Evolutionary conservation across 257 asterid species (phyloP), one percentile per base, ranked within the genome.

Genomic region (Solanum megistacrolobum): DNA sequence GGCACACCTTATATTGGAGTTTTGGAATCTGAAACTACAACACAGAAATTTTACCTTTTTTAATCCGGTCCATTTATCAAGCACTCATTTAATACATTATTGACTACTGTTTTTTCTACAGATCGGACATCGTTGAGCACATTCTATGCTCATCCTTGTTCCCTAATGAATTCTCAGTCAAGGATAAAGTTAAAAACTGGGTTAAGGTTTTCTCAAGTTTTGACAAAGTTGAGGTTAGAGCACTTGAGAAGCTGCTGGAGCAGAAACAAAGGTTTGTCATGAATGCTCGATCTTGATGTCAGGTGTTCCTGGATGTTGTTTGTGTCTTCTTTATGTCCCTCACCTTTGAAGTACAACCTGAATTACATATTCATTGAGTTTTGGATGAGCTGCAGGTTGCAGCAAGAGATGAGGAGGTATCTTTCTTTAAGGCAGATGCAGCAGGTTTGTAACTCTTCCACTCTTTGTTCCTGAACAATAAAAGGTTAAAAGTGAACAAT

Each of bases 211-310:
- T 96, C 92, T 88, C 97, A 34, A 95, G 95, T 88, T 94, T 95
- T 87, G 99, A 95, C 93, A 97, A 97, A 90, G 92, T 96, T 55
- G 99, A 97, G 92, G 93, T 94, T 83, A 95, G 95, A 94, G 99
- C 98, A 86, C 95, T 97, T 82, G 99, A 97, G 92, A 97, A 96
- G 94, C 95, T 97, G 88, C 88, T 97, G 79, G 99, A 96, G 93
- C 99, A 95, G 93, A 96, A 97, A 89, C 98, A 95, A 90, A 96
- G 99, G 99, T 97, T 88, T 83, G 91, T 88, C 88, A 76, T n/a
- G 75, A 73, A 66, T 89, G 87, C 72, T 88, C 86, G 46, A 46
- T 31, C 87, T 89, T 39, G 83, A 71, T 29, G 34, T 72, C 52
- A 34, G 68, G 82, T 36, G 88, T 41, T 69, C 68, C 68, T 41